phyloP scores from a whole-genome alignment of 345 rosid species.

The Passiflora organensis region DNA sequence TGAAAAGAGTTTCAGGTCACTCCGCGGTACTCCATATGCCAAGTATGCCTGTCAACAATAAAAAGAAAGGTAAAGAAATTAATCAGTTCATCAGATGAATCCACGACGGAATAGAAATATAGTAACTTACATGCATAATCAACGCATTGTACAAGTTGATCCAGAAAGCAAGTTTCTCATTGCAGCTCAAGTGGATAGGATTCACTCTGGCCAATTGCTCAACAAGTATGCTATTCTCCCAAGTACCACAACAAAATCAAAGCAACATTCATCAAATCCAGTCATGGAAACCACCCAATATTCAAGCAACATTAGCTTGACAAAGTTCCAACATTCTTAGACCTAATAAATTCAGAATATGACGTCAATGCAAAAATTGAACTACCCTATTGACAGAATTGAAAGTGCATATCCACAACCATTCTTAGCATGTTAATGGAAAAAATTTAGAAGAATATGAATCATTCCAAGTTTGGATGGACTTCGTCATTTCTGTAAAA shows the following conservation, averaged over 20 bases:
- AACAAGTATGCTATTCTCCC: slow-evolving; percentile 18
- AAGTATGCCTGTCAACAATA: slow-evolving; percentile 19
- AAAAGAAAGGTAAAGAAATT: slow-evolving; percentile 11
- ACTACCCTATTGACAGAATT: too few species aligned
- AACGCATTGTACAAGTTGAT: slow-evolving; percentile 85
- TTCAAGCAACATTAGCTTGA: background rate
- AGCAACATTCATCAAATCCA: slow-evolving; percentile 11
- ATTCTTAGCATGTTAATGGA: background rate
- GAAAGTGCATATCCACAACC: too few species aligned
- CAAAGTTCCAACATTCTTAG: background rate
- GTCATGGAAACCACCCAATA: too few species aligned
- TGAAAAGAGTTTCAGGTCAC: slow-evolving; percentile 16
- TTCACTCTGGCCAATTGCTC: slow-evolving; percentile 28
- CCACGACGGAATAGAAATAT: background rate
- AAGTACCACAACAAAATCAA: slow-evolving; percentile 6
- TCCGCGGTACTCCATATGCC: slow-evolving; percentile 23
- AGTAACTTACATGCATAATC: slow-evolving; percentile 77
- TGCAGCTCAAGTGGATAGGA: slow-evolving; percentile 23
- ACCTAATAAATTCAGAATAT: background rate
- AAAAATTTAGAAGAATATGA: background rate
- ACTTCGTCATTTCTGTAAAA: too few species aligned
- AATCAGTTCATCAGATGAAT: slow-evolving; percentile 4
- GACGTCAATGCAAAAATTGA: background rate
- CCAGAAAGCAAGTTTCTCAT: slow-evolving; percentile 85
- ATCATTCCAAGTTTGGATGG: background rate